These are phyloP conservation scores for Phytophthora ramorum DNA, from an alignment of 352 stramenopile genomes.

Conservation along the genomic window DNA sequence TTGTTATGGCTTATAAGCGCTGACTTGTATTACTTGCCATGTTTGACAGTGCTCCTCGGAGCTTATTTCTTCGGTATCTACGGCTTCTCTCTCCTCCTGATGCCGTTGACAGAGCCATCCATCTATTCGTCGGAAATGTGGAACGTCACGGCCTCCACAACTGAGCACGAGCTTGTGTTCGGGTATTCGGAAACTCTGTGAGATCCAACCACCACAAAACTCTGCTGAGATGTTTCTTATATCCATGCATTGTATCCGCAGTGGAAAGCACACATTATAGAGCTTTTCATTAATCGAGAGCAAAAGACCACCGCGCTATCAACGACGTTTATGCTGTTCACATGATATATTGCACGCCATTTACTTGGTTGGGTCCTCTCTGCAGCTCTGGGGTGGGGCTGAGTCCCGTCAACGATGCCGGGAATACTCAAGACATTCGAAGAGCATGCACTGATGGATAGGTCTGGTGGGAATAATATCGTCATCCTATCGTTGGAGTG, in stretches of 20 bases:
- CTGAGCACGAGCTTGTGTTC: slow-evolving; percentile 52
- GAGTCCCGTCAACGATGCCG: slow-evolving; percentile 21
- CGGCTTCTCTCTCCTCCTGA: slow-evolving; percentile 72
- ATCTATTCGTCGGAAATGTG: slow-evolving; percentile 85
- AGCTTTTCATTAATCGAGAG: slow-evolving; percentile 41
- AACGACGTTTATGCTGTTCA: slow-evolving; percentile 26
- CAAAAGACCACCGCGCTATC: slow-evolving; percentile 32
- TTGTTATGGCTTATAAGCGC: neutral
- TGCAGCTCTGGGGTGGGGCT: slow-evolving; percentile 9
- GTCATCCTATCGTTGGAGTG: slow-evolving; percentile 5
- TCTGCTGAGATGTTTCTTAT: slow-evolving; percentile 27
- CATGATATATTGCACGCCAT: slow-evolving; percentile 38
- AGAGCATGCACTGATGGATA: slow-evolving; percentile 7
- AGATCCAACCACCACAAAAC: slow-evolving; percentile 10
- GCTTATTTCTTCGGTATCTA: slow-evolving; percentile 89
- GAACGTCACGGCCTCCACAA: slow-evolving; percentile 73
- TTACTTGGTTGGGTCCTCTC: slow-evolving; percentile 9
- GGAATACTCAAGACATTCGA: slow-evolving; percentile 16
- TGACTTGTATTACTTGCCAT: slow-evolving; percentile 2
- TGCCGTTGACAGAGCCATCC: slow-evolving; percentile 79
- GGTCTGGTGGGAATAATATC: slow-evolving; percentile 5
- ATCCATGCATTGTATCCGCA: slow-evolving; percentile 23
- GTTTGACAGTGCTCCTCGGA: slow-evolving; percentile 67
- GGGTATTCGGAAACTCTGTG: slow-evolving; percentile 49
- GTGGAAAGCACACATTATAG: slow-evolving; percentile 37